These are phyloP conservation scores for Colletotrichum costaricense DNA, from an alignment of 2,329 filamentous ascomycete genomes.

Conservation along the genomic window DNA sequence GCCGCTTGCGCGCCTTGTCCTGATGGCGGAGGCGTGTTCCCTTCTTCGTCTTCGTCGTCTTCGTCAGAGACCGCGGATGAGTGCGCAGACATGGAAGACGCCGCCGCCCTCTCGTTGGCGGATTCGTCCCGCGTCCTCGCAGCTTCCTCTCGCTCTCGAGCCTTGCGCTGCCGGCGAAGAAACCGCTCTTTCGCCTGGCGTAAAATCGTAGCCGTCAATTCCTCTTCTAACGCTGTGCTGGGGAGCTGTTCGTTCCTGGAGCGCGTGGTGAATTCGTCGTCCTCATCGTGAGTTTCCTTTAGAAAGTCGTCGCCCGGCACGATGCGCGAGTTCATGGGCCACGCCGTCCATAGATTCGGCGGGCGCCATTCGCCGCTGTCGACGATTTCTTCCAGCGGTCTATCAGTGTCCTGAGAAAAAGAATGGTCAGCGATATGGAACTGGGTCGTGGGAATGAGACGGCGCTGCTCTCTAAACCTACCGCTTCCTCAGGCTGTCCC, in stretches of 20 bases:
- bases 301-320: conserved; percentile 70
- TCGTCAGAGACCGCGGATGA: background rate
- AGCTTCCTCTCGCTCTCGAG: background rate
- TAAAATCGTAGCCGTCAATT: conserved; percentile 74
- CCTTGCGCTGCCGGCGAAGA: conserved; percentile 46
- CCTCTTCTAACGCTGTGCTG: conserved; percentile 75
- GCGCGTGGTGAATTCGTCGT: conserved; percentile 64
- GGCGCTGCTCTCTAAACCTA: background rate
- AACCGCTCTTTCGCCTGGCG: conserved; percentile 77
- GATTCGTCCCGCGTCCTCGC: background rate
- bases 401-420: conserved; percentile 5
- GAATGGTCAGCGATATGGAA: background rate
- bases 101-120: background rate
- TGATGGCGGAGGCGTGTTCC: background rate
- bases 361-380: conserved; percentile 57
- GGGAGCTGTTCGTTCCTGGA: conserved; percentile 56
- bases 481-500: background rate
- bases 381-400: conserved; percentile 38
- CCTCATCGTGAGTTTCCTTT: conserved; percentile 56
- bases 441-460: background rate
- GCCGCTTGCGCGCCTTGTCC: background rate
- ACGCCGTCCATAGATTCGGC: conserved; percentile 80
- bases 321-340: conserved; percentile 75
- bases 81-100: background rate
- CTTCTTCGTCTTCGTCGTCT: background rate